Evolutionary conservation across 768 basidiomycete species (phyloP).

Genomic region (Amanita jacksonii): DNA sequence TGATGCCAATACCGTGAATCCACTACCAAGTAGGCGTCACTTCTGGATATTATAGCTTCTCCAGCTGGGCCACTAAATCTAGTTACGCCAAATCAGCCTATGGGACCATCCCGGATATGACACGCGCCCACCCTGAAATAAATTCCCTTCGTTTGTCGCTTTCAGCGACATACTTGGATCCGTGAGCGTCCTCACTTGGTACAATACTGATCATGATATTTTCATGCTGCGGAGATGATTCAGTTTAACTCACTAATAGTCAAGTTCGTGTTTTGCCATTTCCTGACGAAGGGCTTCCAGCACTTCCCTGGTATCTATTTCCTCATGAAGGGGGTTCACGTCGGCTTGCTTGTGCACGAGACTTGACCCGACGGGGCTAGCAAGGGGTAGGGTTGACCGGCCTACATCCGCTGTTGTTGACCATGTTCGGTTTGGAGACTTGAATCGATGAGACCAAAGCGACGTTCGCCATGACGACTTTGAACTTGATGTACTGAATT

Average conservation of each 20-base stretch:
- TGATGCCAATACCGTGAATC: conserved; percentile 70
- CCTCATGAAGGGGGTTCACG: conserved; percentile 41
- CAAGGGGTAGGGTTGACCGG: no score
- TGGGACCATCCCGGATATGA: not conserved
- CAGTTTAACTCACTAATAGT: conserved; percentile 57
- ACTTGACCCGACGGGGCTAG: conserved; percentile 69
- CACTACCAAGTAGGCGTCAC: conserved; percentile 37
- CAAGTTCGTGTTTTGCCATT: conserved; percentile 59
- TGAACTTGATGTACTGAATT: no score
- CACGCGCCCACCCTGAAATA: conserved; percentile 56
- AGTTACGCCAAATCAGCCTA: not conserved
- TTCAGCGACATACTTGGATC: conserved; percentile 70
- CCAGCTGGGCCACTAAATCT: not conserved
- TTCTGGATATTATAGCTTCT: conserved; percentile 13
- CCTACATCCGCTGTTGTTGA: no score
- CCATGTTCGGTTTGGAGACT: no score
- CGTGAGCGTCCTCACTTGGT: conserved; percentile 76
- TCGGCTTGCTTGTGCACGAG: conserved; percentile 62
- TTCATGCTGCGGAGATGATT: conserved; percentile 1
- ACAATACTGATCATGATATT: conserved; percentile 40
- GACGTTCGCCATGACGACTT: no score
- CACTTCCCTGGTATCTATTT: conserved; percentile 48
- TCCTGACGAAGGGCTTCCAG: conserved; percentile 52
- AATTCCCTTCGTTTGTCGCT: conserved; percentile 73
- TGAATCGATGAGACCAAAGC: no score